A percentile compares a stretch with the other conserved stretches of the same genome.
phyloP scores from a whole-genome alignment of 192 early-diverging fungal genomes.

The Umbelopsis isabellina region DNA sequence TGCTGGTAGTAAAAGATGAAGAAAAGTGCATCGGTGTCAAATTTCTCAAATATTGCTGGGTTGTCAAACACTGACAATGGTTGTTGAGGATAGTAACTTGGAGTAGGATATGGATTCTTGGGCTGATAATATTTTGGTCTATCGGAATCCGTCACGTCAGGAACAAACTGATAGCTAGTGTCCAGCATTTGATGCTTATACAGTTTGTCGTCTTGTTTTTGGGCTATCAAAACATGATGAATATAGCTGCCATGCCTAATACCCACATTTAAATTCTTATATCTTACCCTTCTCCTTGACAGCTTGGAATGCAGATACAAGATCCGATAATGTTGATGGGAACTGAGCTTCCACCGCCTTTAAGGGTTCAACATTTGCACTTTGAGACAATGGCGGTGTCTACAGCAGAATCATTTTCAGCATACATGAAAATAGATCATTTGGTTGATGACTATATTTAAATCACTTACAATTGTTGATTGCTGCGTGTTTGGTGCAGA shows the following conservation, averaged over 20 bases:
- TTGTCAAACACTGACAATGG: conserved; percentile 80
- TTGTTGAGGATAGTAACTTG: conserved; percentile 94
- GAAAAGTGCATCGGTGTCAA: conserved; percentile 94
- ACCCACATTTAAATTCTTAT: not conserved
- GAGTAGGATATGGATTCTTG: conserved; percentile 76
- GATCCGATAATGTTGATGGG: conserved; percentile 54
- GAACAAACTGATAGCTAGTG: conserved; percentile 79
- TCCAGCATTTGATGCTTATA: conserved; percentile 80
- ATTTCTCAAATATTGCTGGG: conserved; percentile 84
- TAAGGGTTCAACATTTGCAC: not conserved
- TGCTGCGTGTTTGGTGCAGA: not conserved
- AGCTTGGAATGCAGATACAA: conserved; percentile 59
- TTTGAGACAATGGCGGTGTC: conserved; percentile 14
- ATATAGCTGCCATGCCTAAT: not conserved
- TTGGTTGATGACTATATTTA: too few relatives aligned
- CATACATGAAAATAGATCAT: too few relatives aligned
- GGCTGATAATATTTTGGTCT: conserved; percentile 77
- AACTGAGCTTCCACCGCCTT: conserved; percentile 46
- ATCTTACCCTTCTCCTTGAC: conserved; percentile 51
- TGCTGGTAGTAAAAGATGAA: conserved; percentile 99
- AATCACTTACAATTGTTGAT: too few relatives aligned
- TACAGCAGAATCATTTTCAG: too few relatives aligned
- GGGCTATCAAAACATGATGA: conserved; percentile 17
- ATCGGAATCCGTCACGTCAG: conserved; percentile 79
- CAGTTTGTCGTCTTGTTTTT: conserved; percentile 49